phyloP scores from a whole-genome alignment of 352 stramenopile species.

The Aphanomyces cochlioides region DNA sequence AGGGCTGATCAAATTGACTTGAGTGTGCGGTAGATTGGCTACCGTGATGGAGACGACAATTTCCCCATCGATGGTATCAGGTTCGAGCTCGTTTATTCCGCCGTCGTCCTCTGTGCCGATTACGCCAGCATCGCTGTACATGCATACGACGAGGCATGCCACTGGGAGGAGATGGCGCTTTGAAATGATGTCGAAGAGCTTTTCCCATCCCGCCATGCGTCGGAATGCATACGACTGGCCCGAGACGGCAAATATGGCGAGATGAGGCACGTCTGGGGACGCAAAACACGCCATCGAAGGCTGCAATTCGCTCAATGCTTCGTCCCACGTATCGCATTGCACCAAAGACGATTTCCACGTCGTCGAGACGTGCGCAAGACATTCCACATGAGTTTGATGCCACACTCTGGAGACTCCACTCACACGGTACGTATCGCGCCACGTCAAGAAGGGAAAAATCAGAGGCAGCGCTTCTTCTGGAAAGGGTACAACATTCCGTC shows the following conservation, averaged over 20 bases:
- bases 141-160: conserved; percentile 10
- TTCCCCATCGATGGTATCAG: conserved; percentile 20
- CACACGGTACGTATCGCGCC: conserved; percentile 24
- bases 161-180: not conserved
- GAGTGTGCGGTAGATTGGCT: conserved; percentile 46
- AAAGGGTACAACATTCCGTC: conserved; percentile 2
- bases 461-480: conserved; percentile 22
- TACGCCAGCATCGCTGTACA: conserved; percentile 28
- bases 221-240: conserved; percentile 13
- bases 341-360: conserved; percentile 10
- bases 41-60: conserved; percentile 40
- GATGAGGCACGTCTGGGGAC: conserved; percentile 1
- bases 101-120: not conserved
- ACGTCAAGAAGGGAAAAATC: conserved; percentile 24
- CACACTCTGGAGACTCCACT: conserved; percentile 5
- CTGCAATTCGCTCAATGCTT: conserved; percentile 10
- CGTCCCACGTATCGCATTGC: conserved; percentile 21
- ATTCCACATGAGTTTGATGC: conserved; percentile 10
- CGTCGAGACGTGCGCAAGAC: conserved; percentile 10
- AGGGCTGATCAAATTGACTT: conserved; percentile 43
- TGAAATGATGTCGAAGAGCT: conserved; percentile 19
- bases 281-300: conserved; percentile 10
- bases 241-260: conserved; percentile 11
- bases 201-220: conserved; percentile 21
- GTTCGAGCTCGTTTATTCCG: conserved; percentile 3